Percentiles rank a stretch among this genome's conserved stretches.
Conservation (phyloP, 1,139 yeast genomes). For the Pichia sp. region DNA sequence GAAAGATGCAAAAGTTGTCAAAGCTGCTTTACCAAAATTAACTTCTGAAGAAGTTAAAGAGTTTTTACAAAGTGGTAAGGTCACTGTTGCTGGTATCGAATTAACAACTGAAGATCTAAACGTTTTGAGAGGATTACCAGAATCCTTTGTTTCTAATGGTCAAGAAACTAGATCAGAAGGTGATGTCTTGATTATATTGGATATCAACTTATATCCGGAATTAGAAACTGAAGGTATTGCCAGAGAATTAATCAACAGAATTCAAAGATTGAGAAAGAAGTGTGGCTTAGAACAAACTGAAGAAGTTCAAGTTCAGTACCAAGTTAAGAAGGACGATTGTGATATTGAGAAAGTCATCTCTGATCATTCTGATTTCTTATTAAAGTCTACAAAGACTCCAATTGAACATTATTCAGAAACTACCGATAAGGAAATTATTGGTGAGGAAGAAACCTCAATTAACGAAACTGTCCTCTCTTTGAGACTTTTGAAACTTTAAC, state of each 20-base stretch:
- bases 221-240: slow-evolving; percentile 91
- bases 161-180: slow-evolving; percentile 82
- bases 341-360: slow-evolving; percentile 58
- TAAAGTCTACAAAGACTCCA: slow-evolving; percentile 70
- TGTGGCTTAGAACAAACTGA: slow-evolving; percentile 93
- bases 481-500: slow-evolving; percentile 61
- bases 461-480: slow-evolving; percentile 78
- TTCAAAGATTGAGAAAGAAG: slow-evolving; percentile 96
- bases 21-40: slow-evolving; percentile 81
- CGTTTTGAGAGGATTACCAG: slow-evolving; percentile 84
- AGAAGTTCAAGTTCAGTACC: slow-evolving; percentile 82
- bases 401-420: slow-evolving; percentile 37
- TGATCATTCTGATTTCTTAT: slow-evolving; percentile 59
- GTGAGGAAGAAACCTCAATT: slow-evolving; percentile 85
- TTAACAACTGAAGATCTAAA: slow-evolving; percentile 82
- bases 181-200: slow-evolving; percentile 84
- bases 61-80: slow-evolving; percentile 64
- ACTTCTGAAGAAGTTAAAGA: slow-evolving; percentile 75
- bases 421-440: slow-evolving; percentile 47
- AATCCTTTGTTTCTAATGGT: slow-evolving; percentile 51
- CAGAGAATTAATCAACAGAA: slow-evolving; percentile 93
- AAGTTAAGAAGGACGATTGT: slow-evolving; percentile 58
- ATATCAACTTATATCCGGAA: slow-evolving; percentile 80
- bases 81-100: slow-evolving; percentile 83
- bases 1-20: slow-evolving; percentile 88